Evolutionary conservation across 2,329 filamentous ascomycete genomes (phyloP).

Genomic region (Monosporascus sp.): DNA sequence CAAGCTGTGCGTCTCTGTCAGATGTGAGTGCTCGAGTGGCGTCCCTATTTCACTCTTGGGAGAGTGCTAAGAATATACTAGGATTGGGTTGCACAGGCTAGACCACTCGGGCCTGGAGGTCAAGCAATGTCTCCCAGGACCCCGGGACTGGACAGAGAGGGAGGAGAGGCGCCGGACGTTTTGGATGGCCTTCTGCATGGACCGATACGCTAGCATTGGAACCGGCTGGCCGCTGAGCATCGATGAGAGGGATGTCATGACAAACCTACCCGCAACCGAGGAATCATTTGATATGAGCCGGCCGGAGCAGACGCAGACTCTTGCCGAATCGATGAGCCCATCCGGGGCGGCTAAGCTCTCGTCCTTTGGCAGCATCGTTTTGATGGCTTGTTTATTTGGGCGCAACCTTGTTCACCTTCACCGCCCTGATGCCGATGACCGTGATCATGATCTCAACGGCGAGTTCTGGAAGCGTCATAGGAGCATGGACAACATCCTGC

Average conservation of each 20-base stretch:
- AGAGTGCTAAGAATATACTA: slow-evolving; percentile 51
- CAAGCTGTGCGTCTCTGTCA: slow-evolving; percentile 73
- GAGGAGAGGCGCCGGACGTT: slow-evolving; percentile 91
- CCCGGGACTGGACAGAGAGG: slow-evolving; percentile 88
- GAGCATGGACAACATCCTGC: slow-evolving; percentile 80
- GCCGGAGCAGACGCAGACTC: slow-evolving; percentile 63
- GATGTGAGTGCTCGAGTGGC: slow-evolving; percentile 54
- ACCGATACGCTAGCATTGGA: slow-evolving; percentile 90
- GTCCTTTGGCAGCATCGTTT: slow-evolving; percentile 70
- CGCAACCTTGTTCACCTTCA: slow-evolving; percentile 89
- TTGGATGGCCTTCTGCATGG: slow-evolving; percentile 88
- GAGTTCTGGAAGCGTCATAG: slow-evolving; percentile 95
- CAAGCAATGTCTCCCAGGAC: slow-evolving; percentile 81
- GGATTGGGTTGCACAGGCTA: slow-evolving; percentile 86
- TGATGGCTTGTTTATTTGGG: slow-evolving; percentile 87
- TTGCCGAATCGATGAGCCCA: slow-evolving; percentile 65
- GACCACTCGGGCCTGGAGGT: slow-evolving; percentile 82
- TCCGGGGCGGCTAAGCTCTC: slow-evolving; percentile 71
- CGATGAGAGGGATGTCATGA: slow-evolving; percentile 86
- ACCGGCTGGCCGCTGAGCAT: slow-evolving; percentile 96
- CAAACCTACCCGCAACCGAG: slow-evolving; percentile 77
- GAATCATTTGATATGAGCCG: slow-evolving; percentile 79
- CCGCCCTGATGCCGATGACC: slow-evolving; percentile 74
- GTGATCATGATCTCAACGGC: slow-evolving; percentile 82
- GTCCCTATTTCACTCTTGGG: slow-evolving; percentile 32